A percentile compares a stretch with the other conserved stretches of the same genome.
phyloP scores from a whole-genome alignment of 129 eudicot species.

The Helianthus tuberosus region DNA sequence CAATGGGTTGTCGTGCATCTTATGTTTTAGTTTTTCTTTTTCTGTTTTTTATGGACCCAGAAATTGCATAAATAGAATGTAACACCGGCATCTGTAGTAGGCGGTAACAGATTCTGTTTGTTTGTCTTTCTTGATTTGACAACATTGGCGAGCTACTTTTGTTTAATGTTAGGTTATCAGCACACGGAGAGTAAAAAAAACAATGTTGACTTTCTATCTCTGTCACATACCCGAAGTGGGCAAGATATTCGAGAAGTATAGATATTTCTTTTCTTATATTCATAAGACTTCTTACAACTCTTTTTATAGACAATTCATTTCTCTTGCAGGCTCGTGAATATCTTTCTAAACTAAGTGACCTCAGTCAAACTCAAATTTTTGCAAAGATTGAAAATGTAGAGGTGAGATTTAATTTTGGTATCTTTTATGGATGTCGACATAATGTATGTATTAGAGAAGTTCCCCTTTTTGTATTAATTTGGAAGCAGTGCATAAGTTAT shows the following conservation, averaged over 20 bases:
- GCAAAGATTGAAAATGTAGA: constrained; percentile 89
- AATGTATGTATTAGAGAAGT: background rate
- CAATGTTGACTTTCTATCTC: constrained; percentile 82
- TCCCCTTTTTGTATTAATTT: background rate
- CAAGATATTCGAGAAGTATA: constrained; percentile 82
- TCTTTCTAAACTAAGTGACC: constrained; percentile 71
- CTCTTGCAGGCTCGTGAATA: constrained; percentile 69
- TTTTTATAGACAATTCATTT: background rate
- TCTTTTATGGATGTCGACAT: background rate
- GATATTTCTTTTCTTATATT: background rate
- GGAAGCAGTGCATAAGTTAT: background rate
- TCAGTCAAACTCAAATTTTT: constrained; percentile 74
- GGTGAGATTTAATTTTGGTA: constrained; percentile 43
- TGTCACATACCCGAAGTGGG: constrained; percentile 78
- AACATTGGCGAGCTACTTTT: constrained; percentile 20
- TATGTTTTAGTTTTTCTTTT: background rate
- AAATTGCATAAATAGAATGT: too few relatives aligned
- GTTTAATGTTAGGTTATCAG: constrained; percentile 59
- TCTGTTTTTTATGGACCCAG: too few relatives aligned
- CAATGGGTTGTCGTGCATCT: too few relatives aligned
- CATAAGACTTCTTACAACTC: background rate
- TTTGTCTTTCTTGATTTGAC: too few relatives aligned
- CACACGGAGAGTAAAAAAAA: constrained; percentile 87
- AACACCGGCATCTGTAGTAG: too few relatives aligned
- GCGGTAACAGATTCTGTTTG: too few relatives aligned